Conservation (phyloP, 352 stramenopile genomes). For the Elongisporangium anandrum region DNA sequence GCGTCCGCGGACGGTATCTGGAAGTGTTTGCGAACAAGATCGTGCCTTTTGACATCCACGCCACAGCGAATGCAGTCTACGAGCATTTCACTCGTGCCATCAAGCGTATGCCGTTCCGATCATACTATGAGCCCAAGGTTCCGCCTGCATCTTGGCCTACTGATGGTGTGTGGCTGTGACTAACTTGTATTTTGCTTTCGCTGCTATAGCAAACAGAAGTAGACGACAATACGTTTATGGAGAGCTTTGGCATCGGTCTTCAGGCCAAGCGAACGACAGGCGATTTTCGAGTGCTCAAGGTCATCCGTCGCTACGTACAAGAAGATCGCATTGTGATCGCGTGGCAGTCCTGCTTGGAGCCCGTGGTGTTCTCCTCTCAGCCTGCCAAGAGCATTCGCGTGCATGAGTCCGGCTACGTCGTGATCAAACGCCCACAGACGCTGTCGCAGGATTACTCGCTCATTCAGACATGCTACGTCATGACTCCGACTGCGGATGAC, state of each 20-base stretch:
- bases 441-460: conserved; percentile 28
- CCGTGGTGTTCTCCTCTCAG: neutral
- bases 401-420: conserved; percentile 27
- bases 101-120: conserved; percentile 2
- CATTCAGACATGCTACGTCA: conserved; percentile 53
- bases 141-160: conserved; percentile 4
- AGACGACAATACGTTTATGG: conserved; percentile 37
- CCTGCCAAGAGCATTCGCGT: neutral
- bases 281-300: conserved; percentile 32
- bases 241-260: conserved; percentile 38
- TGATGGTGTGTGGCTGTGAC: neutral
- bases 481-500: conserved; percentile 21
- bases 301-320: conserved; percentile 30
- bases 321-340: conserved; percentile 33
- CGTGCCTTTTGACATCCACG: conserved; percentile 22
- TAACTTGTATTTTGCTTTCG: neutral
- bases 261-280: conserved; percentile 22
- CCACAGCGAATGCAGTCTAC: conserved; percentile 20
- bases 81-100: conserved; percentile 18
- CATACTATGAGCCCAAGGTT: neutral
- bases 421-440: conserved; percentile 34
- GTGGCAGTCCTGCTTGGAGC: conserved; percentile 10
- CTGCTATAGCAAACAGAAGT: neutral
- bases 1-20: conserved; percentile 22
- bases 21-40: conserved; percentile 32